Base-by-base conservation (phyloP, 805 yeast genomes). In the Clavispora vitiphila region DNA sequence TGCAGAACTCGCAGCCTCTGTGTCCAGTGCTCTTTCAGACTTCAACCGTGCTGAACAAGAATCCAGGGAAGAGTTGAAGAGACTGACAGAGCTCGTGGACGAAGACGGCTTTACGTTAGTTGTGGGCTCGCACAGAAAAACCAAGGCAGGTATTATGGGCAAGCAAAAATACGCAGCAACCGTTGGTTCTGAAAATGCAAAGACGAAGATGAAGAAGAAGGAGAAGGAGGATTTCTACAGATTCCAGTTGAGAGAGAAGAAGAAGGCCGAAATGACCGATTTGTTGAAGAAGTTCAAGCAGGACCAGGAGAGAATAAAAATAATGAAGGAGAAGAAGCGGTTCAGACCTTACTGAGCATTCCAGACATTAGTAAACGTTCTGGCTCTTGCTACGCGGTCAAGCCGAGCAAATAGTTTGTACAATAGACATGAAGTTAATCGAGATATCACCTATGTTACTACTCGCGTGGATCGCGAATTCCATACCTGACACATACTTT, bases 91-190 rank as follows among this genome's bases (percentile, higher is more conserved):
- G 35, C 54, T 77, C 24, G 93, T 89, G 3, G 98, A 90, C 60
- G 96, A 85, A 49, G 97, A 90, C 60, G 98, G 97, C 2, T 90
- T 90, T 65, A 88, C 96, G 1, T 67, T 86, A 56, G 98, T 90
- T 34, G 95, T 89, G 16, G 88, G 93, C 9, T 74, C 86, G 38
- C 90, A 86, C 57, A 77, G 96, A 48, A 88, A 86, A 71, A 81
- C 93, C 2, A 77, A 83, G 61, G 78, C 80, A 48, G 86, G 86
- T 47, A 71, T 88, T 30, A 50, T 80, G 60, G 86, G 86, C 34
- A 72, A 77, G 55, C 75, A 67, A 43, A 64, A 67, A 48, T 51
- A 58, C 23, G 67, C 74, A 3, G 61, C 65, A 20, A 64, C 67
- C 25, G 63, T 60, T 12, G 67, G 57, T 48, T 55, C 53, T 42